phyloP scores from a whole-genome alignment of 1,284 basidiomycete species.

The Pseudozyma thailandica region DNA sequence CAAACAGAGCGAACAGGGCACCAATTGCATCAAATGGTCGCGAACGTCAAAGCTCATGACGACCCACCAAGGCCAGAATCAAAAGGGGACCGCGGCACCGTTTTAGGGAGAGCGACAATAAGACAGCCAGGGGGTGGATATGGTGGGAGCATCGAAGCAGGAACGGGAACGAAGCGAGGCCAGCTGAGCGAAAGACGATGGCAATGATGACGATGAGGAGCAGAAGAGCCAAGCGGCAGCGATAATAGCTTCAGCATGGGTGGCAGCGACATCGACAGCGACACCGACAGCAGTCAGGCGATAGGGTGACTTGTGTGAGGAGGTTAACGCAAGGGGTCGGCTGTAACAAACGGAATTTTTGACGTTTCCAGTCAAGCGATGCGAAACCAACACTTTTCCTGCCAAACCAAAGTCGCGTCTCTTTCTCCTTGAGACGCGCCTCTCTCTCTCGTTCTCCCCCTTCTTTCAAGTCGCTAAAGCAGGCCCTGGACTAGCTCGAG shows the following conservation, averaged over 20 bases:
- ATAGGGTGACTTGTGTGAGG: background rate
- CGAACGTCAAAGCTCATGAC: constrained; percentile 5
- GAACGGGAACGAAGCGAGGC: constrained; percentile 8
- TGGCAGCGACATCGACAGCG: too few species aligned
- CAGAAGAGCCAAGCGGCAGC: too few species aligned
- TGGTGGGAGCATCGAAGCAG: constrained; percentile 18
- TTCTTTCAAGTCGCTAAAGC: background rate
- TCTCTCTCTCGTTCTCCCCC: background rate
- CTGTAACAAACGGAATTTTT: background rate
- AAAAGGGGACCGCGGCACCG: constrained; percentile 8
- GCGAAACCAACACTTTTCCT: constrained; percentile 11
- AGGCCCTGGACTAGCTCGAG: too few species aligned
- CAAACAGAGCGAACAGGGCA: too few species aligned
- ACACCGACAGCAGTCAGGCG: background rate
- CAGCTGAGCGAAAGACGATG: too few species aligned
- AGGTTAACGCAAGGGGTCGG: constrained; percentile 5
- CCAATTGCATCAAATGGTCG: too few species aligned
- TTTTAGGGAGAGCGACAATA: background rate
- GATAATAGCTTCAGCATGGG: too few species aligned
- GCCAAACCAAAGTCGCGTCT: too few species aligned
- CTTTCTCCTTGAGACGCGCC: constrained; percentile 1
- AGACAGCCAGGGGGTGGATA: constrained; percentile 4
- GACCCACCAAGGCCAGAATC: background rate
- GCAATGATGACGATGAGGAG: too few species aligned
- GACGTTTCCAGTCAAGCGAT: background rate